These are phyloP conservation scores for Fusarium algeriense DNA, from an alignment of 2,329 filamentous ascomycete species.

Conservation along the genomic window DNA sequence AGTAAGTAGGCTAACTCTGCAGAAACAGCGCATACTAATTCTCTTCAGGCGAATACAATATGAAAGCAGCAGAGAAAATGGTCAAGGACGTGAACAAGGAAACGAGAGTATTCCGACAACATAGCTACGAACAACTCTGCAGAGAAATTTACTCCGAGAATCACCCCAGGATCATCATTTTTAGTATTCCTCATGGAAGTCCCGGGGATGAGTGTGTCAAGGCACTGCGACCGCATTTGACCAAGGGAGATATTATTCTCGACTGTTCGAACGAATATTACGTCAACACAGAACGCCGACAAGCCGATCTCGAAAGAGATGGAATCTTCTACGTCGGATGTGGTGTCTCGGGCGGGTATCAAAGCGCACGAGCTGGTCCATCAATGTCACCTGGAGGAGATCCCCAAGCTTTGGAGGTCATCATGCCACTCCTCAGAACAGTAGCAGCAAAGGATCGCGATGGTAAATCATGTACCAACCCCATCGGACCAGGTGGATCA, in stretches of 20 bases:
- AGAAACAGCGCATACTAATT: rapidly evolving
- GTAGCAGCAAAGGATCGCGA: not conserved
- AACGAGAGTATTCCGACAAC: not conserved
- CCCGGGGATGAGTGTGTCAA: constrained; percentile 6
- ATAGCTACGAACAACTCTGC: not conserved
- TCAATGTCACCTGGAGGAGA: constrained; percentile 15
- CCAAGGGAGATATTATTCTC: constrained; percentile 1
- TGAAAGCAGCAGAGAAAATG: not conserved
- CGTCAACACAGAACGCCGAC: constrained; percentile 6
- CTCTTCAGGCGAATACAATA: not conserved
- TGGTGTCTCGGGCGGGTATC: not conserved
- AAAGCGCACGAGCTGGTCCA: not conserved
- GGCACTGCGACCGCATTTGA: not conserved
- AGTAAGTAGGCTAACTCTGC: not conserved
- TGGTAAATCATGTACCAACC: rapidly evolving
- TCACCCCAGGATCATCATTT: not conserved
- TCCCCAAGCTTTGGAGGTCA: not conserved
- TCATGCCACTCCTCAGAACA: not conserved
- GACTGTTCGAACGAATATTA: constrained; percentile 15
- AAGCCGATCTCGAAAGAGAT: not conserved
- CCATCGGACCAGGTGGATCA: not conserved
- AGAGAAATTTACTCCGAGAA: not conserved
- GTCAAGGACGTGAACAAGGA: not conserved
- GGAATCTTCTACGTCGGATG: constrained; percentile 5
- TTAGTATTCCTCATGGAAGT: not conserved